These are phyloP conservation scores for Pseudogymnoascus sp. DNA, from an alignment of 2,329 filamentous ascomycete genomes.

Conservation along the genomic window DNA sequence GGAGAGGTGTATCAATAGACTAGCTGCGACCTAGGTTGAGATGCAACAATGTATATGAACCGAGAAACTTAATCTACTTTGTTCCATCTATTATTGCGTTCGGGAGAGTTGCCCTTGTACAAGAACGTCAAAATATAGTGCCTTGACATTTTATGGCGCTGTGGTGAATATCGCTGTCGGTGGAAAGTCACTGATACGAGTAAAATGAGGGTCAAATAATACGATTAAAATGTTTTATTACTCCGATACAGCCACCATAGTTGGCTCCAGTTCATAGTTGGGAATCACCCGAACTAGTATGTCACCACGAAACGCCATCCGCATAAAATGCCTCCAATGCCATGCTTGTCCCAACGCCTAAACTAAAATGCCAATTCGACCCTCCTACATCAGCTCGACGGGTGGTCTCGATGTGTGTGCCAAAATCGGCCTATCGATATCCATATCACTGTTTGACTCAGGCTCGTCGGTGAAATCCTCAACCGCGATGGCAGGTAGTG, in stretches of 20 bases:
- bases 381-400: conserved; percentile 52
- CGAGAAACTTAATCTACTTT: not conserved
- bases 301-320: not conserved
- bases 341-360: not conserved
- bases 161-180: not conserved
- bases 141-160: not conserved
- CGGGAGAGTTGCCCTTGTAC: not conserved
- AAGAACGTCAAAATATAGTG: not conserved
- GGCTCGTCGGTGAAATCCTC: conserved; percentile 57
- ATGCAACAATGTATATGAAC: conserved; percentile 8
- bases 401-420: conserved; percentile 56
- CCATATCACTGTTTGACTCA: conserved; percentile 33
- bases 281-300: not conserved
- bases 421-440: conserved; percentile 40
- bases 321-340: not conserved
- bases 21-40: conserved; percentile 7
- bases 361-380: not conserved
- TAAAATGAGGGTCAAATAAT: not conserved
- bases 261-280: conserved; percentile 1
- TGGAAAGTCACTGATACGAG: not conserved
- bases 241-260: not conserved
- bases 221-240: not conserved
- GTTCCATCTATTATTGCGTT: not conserved
- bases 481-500: conserved; percentile 56
- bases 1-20: conserved; percentile 7